Conservation (phyloP, 2,329 filamentous ascomycete genomes). For the Pyricularia pennisetigena region DNA sequence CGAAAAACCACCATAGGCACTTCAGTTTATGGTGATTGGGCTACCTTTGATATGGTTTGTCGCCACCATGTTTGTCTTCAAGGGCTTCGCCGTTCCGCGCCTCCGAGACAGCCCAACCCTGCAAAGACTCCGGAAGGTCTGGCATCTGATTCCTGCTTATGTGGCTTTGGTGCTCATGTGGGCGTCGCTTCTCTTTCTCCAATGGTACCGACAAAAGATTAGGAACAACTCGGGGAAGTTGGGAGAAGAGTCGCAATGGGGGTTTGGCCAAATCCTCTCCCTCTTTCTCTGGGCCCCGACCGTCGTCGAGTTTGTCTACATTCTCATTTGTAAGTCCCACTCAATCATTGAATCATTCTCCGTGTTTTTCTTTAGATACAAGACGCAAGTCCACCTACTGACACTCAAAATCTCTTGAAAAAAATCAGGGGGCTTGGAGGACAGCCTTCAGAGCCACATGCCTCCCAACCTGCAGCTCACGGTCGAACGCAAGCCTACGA, state of each 20-base stretch:
- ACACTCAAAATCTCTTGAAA: neutral
- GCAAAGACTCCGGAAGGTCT: neutral
- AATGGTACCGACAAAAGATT: slow-evolving; percentile 7
- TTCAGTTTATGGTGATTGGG: slow-evolving; percentile 9
- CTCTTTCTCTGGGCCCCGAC: slow-evolving; percentile 8
- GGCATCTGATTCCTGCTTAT: slow-evolving; percentile 7
- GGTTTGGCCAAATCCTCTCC: slow-evolving; percentile 11
- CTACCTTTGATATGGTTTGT: slow-evolving; percentile 10
- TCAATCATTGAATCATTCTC: neutral
- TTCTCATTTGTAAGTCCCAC: slow-evolving; percentile 8
- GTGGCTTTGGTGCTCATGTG: slow-evolving; percentile 8
- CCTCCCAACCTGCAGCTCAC: neutral
- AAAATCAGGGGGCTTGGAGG: neutral
- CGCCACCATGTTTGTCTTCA: slow-evolving; percentile 9
- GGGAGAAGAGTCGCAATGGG: slow-evolving; percentile 7
- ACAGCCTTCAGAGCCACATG: neutral
- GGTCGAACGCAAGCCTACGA: neutral
- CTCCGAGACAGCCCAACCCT: slow-evolving; percentile 5
- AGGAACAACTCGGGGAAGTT: slow-evolving; percentile 6
- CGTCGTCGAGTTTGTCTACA: slow-evolving; percentile 6
- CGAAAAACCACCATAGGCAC: neutral
- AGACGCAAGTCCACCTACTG: neutral
- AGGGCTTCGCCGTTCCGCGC: slow-evolving; percentile 9
- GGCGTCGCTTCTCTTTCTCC: slow-evolving; percentile 7
- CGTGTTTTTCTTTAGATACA: neutral